Base-by-base conservation (phyloP, 805 yeast genomes). In the Sugiyamaella mastotermitis region DNA sequence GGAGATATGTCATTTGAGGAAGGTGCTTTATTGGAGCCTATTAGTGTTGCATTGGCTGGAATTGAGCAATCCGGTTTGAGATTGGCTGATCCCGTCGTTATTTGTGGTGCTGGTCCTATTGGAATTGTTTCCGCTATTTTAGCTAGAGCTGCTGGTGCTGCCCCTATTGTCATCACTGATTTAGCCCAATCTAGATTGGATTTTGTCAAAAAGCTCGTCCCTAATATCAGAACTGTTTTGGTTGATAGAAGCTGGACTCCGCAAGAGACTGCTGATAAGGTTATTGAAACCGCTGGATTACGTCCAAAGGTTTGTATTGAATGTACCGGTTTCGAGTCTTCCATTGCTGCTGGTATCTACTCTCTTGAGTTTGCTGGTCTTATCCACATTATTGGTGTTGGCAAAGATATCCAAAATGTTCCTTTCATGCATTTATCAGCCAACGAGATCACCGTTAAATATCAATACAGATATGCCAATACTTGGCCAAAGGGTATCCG, bases 101-200 rank as follows among this genome's bases (percentile, higher is more conserved):
- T 74, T 37, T 64, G 69, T 29, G 80, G 80, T 37, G 77, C 78
- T 13, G 79, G 80, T 16, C 79, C 80, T n/a, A 74, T 74, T 47
- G 80, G 80, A 11, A 55, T 74, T 22, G 64, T 70, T 28, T 56
- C 73, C 18, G 64, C 75, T 34, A 45, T 66, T 3, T 52, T 72
- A 33, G 76, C 76, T 8, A 61, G 65, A 23, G 77, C 76, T 10
- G 62, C 70, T 2, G 80, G 80, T 17, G 75, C 76, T 4, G 61
- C 69, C 22, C 78, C 78, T 21, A 45, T 74, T 13, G 68, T 65
- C 14, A 69, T 73, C 46, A 69, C 76, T 4, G 79, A 74, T 51
- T 53, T 74, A 29, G 59, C 65, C 36, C 57, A 55, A 16, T 59
- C 60, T 32, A 63, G 78, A 40, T 58, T 74, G 34, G 62, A 58